phyloP scores from a whole-genome alignment of 1,139 yeast species.

The Zygosaccharomyces pseudobailii region DNA sequence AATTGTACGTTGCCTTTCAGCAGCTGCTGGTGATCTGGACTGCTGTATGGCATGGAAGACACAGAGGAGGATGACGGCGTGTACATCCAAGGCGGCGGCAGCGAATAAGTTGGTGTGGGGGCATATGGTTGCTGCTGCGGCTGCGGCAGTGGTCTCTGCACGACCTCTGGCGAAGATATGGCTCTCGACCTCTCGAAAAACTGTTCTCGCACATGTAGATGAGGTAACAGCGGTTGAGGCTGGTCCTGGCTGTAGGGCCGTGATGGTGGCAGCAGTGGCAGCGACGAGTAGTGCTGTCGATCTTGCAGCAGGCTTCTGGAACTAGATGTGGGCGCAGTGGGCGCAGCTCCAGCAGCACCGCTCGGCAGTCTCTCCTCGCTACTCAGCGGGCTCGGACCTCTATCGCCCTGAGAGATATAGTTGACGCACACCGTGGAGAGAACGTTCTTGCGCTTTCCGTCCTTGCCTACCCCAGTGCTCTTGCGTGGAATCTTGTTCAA shows the following conservation, averaged over 20 bases:
- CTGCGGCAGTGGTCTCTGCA: slow-evolving; percentile 4
- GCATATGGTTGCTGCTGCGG: not conserved
- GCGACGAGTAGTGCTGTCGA: slow-evolving; percentile 10
- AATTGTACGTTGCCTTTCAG: slow-evolving; percentile 6
- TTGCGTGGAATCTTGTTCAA: slow-evolving; percentile 31
- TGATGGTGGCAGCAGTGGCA: slow-evolving; percentile 9
- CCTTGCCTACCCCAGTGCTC: slow-evolving; percentile 30
- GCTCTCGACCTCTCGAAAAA: slow-evolving; percentile 9
- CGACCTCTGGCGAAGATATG: slow-evolving; percentile 12
- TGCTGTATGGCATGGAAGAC: slow-evolving; percentile 5
- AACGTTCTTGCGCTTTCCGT: slow-evolving; percentile 32
- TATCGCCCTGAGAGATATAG: slow-evolving; percentile 12
- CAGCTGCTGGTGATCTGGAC: slow-evolving; percentile 3
- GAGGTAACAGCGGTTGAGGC: slow-evolving; percentile 6
- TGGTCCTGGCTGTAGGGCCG: not conserved
- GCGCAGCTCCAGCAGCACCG: not conserved
- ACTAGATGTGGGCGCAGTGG: not conserved
- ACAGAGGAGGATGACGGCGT: slow-evolving; percentile 11
- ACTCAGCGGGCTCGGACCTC: not conserved
- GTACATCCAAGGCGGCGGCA: slow-evolving; percentile 4
- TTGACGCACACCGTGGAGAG: slow-evolving; percentile 26
- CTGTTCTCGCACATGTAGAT: slow-evolving; percentile 9
- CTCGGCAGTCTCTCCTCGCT: not conserved
- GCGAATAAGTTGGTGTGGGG: not conserved
- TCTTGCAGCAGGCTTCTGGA: not conserved